These are phyloP conservation scores for Entoloma clypeatum DNA, from an alignment of 1,284 basidiomycete genomes.

Conservation along the genomic window DNA sequence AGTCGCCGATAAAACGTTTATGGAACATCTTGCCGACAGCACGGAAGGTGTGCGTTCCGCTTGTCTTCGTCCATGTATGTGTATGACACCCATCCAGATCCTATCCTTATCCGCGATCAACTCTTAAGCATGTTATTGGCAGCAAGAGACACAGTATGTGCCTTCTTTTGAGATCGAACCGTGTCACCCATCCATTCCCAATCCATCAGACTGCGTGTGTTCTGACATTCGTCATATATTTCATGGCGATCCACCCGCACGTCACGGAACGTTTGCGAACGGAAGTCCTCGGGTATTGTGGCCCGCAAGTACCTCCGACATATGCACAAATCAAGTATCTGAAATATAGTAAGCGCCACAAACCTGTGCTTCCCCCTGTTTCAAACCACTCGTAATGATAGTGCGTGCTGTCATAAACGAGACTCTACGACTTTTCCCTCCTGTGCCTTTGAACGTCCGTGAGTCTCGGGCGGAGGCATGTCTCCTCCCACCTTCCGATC, in stretches of 20 bases:
- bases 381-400: constrained; percentile 25
- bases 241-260: constrained; percentile 58
- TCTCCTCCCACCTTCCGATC: constrained; percentile 49
- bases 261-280: constrained; percentile 50
- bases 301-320: constrained; percentile 42
- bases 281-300: constrained; percentile 57
- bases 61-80: background rate
- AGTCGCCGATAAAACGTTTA: constrained; percentile 55
- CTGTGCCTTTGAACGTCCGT: constrained; percentile 64
- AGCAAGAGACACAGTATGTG: constrained; percentile 64
- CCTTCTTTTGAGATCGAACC: background rate
- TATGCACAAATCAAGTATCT: constrained; percentile 52
- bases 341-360: constrained; percentile 52
- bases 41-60: constrained; percentile 47
- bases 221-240: constrained; percentile 61
- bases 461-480: constrained; percentile 47
- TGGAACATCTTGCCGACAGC: constrained; percentile 63
- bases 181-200: constrained; percentile 9
- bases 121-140: constrained; percentile 71
- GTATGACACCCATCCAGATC: constrained; percentile 34
- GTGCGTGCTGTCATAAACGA: constrained; percentile 74
- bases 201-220: constrained; percentile 55
- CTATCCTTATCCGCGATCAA: constrained; percentile 61
- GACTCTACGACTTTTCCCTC: constrained; percentile 67
- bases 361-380: constrained; percentile 2